phyloP scores from a whole-genome alignment of 352 stramenopile species.

The Globisporangium ultimum region DNA sequence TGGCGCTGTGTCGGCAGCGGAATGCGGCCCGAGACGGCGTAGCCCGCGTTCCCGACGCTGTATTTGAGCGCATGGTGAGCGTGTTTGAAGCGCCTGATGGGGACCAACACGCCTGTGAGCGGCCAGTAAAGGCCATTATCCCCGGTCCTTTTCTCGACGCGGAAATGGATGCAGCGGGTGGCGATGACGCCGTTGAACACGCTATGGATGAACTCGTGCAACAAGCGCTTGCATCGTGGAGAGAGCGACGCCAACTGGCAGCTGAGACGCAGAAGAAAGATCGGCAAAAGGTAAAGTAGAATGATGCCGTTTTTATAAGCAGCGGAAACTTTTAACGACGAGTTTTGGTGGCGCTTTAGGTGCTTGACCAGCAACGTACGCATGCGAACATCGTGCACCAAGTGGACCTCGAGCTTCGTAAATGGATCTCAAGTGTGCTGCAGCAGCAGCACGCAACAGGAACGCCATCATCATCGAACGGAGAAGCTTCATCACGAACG shows the following conservation, averaged over 20 bases:
- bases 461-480: neutral
- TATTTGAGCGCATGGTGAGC: conserved; percentile 45
- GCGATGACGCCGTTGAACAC: neutral
- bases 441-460: conserved; percentile 6
- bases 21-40: conserved; percentile 30
- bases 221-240: neutral
- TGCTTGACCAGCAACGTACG: conserved; percentile 27
- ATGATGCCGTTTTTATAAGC: neutral
- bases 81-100: conserved; percentile 40
- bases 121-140: conserved; percentile 17
- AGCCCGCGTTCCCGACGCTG: conserved; percentile 31
- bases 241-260: neutral
- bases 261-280: neutral
- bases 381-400: conserved; percentile 34
- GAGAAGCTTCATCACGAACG: conserved; percentile 9
- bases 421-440: conserved; percentile 50
- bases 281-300: neutral
- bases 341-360: conserved; percentile 15
- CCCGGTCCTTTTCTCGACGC: neutral
- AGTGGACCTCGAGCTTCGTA: conserved; percentile 54
- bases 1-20: conserved; percentile 28
- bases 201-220: neutral
- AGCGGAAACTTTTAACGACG: neutral
- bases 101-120: conserved; percentile 27
- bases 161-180: neutral